Evolutionary conservation across 306 rosid genomes (phyloP), one percentile per base, ranked within the genome.

Genomic region (Aeschynomene evenia): DNA sequence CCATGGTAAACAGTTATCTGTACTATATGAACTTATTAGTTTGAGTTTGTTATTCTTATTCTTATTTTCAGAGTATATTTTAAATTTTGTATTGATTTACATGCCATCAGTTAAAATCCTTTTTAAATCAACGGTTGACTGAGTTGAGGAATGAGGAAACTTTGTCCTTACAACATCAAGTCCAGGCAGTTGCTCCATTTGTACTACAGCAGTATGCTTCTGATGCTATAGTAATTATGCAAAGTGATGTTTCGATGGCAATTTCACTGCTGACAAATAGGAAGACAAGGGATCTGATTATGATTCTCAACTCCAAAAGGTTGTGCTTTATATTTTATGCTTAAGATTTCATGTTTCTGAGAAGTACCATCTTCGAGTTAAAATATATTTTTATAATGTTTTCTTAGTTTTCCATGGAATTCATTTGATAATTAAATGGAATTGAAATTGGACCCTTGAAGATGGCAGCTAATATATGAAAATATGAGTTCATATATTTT

Each of bases 221-320:
- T 16, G 96, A 90, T 80, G 87, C 87, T 69, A 86, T 89, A 19
- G 93, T 82, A 52, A 83, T 75, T 1, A 90, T 92, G 96, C 79
- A 86, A 43, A 77, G 75, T 34, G 87, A 89, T 79, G 79, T 92
- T 72, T 86, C 91, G 21, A 60, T 77, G 81, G 96, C 91, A 72
- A 88, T 92, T 77, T 90, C 98, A 20, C 79, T 90, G 72, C 80
- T 92, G 65, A 90, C 96, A 54, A 83, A 90, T 77, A 85, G 84
- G 79, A 90, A 85, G 85, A 92, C 98, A 37, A 80, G 88, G 76
- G 98, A 90, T 77, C 77, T 92, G 83, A 82, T 92, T 54, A 86
- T 92, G 98, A 90, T 92, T 82, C 96, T 92, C 67, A 90, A 92
- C 89, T 92, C 96, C 56, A 89, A 86, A 83, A 88, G 96, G 98